These are phyloP conservation scores for Ascochyta lentis DNA, from an alignment of 2,329 filamentous ascomycete genomes.

Conservation along the genomic window DNA sequence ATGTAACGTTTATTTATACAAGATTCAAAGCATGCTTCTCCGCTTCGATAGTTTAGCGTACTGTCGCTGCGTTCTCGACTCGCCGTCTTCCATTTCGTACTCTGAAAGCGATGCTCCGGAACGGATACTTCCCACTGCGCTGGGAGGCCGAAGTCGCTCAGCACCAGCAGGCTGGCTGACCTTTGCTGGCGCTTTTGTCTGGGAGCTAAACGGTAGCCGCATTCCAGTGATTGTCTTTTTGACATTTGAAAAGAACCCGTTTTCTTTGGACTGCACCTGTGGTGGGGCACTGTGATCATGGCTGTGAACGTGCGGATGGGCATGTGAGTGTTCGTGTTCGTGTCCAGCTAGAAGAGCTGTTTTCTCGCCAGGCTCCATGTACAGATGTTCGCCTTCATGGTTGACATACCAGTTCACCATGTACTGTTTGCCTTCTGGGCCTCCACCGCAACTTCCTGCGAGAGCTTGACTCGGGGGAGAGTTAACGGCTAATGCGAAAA, in stretches of 20 bases:
- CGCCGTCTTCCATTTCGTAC: constrained; percentile 45
- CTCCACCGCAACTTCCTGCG: constrained; percentile 64
- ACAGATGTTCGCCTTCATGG: constrained; percentile 60
- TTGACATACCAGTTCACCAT: constrained; percentile 55
- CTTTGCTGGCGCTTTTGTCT: neutral
- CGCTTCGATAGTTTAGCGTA: constrained; percentile 48
- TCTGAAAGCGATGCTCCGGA: constrained; percentile 17
- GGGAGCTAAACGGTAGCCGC: neutral
- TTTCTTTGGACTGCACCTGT: neutral
- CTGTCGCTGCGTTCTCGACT: constrained; percentile 39
- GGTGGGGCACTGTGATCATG: constrained; percentile 2
- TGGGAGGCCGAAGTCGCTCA: constrained; percentile 28
- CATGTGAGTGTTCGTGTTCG: constrained; percentile 15
- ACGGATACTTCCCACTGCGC: constrained; percentile 24
- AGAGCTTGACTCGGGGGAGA: constrained; percentile 60
- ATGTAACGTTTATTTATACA: no score
- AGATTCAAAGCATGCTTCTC: constrained; percentile 43
- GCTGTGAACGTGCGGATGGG: constrained; percentile 7
- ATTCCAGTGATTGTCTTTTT: constrained; percentile 9
- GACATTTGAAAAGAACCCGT: constrained; percentile 6
- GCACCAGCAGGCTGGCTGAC: constrained; percentile 17
- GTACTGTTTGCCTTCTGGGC: constrained; percentile 60
- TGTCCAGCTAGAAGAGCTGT: constrained; percentile 17
- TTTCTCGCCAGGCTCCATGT: constrained; percentile 55
- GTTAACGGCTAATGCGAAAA: constrained; percentile 76